These are phyloP conservation scores for Drechslerella stenobrocha DNA, from an alignment of 2,329 filamentous ascomycete genomes.

Conservation along the genomic window DNA sequence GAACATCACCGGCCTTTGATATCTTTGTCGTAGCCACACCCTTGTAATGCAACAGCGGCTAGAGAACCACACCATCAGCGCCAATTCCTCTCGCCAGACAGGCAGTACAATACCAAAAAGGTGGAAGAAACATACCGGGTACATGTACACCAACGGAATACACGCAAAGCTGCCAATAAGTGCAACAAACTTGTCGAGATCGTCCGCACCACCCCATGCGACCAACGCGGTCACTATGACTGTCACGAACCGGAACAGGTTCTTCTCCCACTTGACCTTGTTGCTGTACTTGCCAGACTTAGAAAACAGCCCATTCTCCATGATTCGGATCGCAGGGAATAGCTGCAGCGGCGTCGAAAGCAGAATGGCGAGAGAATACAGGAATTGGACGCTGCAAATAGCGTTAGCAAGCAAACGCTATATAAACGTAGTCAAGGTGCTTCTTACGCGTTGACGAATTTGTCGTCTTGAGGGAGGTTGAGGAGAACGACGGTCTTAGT, in stretches of 20 bases:
- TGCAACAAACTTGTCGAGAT: conserved; percentile 96
- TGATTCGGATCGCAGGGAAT: conserved; percentile 96
- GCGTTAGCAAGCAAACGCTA: conserved; percentile 1
- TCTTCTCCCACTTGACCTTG: conserved; percentile 99
- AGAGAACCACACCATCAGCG: conserved; percentile 9
- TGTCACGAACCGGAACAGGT: conserved; percentile 89
- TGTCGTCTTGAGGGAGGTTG: conserved; percentile 93
- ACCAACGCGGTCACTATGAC: conserved; percentile 83
- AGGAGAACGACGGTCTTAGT: conserved; percentile 96
- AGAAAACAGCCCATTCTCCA: conserved; percentile 83
- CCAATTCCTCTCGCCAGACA: conserved; percentile 54
- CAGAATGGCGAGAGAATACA: conserved; percentile 97
- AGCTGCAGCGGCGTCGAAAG: conserved; percentile 94
- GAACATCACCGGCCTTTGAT: conserved; percentile 72
- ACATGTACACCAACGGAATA: conserved; percentile 94
- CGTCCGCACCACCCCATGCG: conserved; percentile 87
- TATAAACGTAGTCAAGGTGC: not conserved
- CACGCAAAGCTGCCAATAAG: conserved; percentile 97
- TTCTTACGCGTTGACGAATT: conserved; percentile 75
- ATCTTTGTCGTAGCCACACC: conserved; percentile 68
- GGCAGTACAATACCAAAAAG: not conserved
- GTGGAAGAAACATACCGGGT: conserved; percentile 72
- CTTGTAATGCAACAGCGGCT: conserved; percentile 78
- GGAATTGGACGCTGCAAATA: conserved; percentile 70
- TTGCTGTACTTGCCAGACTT: conserved; percentile 84